Evolutionary conservation across 768 basidiomycete genomes (phyloP), one percentile per base, ranked within the genome.

Genomic region (Podaxis mareebaensis): DNA sequence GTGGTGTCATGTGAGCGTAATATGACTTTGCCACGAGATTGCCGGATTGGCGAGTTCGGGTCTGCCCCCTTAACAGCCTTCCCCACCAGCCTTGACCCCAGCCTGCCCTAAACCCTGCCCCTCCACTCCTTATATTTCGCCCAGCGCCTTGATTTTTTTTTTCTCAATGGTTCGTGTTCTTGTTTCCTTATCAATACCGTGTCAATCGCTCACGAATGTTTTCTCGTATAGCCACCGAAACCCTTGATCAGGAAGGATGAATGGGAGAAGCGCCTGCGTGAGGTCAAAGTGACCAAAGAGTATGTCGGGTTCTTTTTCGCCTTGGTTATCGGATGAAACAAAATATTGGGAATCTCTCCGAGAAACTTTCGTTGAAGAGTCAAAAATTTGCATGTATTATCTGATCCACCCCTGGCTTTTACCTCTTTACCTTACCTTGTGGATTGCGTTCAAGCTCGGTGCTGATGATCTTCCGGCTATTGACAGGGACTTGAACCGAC

Each of bases 281-380:
- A 92, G 64, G 93, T 95, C 8, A 85, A 85, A 64, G 86, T 96
- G 48, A 83, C 91, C 33, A 96, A 96, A 82, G 78, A 87, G 96
- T 98, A 85, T 89, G 95, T 90, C 58, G 60, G 53, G 40, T 46
- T 61, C 66, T 69, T 63, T 61, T 58, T 67, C 64, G 65, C 56
- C 49, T 55, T 59, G 22, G 55, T 52, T 26, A 46, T 51, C 74
- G 78, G 89, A 91, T 91, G 89, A 91, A 75, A 74, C 79, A 77
- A 46, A 83, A 75, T 79, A 89, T 82, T 98, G 96, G 96, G 96
- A 99, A 99, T 99, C 96, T 99, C 96, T 95, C 96, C 90, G 95
- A 83, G 93, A 76, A 75, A 73, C 26, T 64, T 64, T 54, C 63
- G 70, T 67, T 87, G 90, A 89, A 81, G 88, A 91, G 82, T 69